phyloP scores from a whole-genome alignment of 73 alveolate species.

The Paramecium biaurelia region DNA sequence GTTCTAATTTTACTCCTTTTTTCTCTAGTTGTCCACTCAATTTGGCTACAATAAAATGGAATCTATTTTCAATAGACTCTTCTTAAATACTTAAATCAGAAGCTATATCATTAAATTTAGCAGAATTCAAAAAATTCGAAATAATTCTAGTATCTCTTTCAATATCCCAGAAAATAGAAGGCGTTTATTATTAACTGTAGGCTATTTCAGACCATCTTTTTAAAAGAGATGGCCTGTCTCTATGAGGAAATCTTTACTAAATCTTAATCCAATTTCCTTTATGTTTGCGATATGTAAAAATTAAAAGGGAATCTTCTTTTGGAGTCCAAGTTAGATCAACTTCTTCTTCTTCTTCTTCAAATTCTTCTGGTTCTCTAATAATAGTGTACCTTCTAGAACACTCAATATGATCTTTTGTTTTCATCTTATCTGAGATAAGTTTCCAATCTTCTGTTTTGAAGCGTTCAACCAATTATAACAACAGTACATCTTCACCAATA shows the following conservation, averaged over 20 bases:
- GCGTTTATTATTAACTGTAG: neutral
- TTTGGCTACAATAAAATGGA: neutral
- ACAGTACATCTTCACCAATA: neutral
- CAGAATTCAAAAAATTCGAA: neutral
- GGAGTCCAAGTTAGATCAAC: neutral
- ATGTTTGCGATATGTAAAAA: neutral
- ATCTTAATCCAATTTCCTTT: neutral
- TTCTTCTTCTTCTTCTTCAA: neutral
- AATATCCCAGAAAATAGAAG: neutral
- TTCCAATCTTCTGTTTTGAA: neutral
- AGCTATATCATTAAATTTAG: neutral
- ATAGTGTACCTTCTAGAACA: neutral
- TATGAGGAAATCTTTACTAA: neutral
- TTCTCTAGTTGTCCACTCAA: neutral
- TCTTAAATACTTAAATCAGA: neutral
- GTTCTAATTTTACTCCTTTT: neutral
- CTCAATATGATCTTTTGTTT: neutral
- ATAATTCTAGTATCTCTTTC: neutral
- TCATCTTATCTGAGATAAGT: neutral
- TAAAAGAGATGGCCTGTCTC: neutral
- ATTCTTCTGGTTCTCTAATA: neutral
- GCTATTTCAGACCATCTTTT: neutral
- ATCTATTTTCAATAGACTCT: neutral
- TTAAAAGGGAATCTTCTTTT: neutral
- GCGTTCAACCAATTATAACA: neutral